Conservation (phyloP, 305 asterid species). For the Fraxinus ornus region DNA sequence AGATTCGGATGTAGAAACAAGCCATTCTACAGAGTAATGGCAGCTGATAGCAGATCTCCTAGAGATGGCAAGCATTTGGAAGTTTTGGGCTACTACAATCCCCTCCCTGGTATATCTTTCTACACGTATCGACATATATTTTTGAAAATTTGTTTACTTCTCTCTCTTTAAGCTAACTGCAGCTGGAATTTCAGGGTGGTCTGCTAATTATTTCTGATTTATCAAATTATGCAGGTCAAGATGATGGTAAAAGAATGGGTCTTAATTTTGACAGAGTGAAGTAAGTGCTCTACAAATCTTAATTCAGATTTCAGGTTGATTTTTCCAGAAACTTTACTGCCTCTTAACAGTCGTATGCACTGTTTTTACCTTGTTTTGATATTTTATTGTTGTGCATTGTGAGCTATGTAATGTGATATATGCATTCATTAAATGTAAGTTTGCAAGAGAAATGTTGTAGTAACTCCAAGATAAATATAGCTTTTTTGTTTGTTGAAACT, state of each 20-base stretch:
- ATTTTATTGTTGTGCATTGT: neutral
- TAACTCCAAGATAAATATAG: neutral
- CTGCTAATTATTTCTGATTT: slow-evolving; percentile 9
- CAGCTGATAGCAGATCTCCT: slow-evolving; percentile 88
- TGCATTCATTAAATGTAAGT: neutral
- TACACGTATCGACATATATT: neutral
- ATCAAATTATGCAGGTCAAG: slow-evolving; percentile 64
- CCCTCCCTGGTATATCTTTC: neutral
- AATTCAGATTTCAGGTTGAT: neutral
- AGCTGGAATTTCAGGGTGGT: neutral
- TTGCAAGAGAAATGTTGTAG: neutral
- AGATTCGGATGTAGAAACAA: slow-evolving; percentile 78
- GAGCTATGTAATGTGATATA: slow-evolving; percentile 5
- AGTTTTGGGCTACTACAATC: slow-evolving; percentile 64
- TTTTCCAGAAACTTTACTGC: neutral
- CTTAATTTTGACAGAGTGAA: slow-evolving; percentile 79
- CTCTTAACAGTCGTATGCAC: neutral
- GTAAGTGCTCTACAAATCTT: slow-evolving; percentile 42
- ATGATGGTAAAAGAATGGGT: slow-evolving; percentile 94
- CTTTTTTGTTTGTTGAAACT: neutral
- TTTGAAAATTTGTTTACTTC: neutral
- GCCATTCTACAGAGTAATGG: slow-evolving; percentile 91
- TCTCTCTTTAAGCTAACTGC: neutral
- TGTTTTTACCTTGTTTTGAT: neutral
- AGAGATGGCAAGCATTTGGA: slow-evolving; percentile 97